phyloP scores from a whole-genome alignment of 805 yeast genomes.

The Suhomyces faveliae region DNA sequence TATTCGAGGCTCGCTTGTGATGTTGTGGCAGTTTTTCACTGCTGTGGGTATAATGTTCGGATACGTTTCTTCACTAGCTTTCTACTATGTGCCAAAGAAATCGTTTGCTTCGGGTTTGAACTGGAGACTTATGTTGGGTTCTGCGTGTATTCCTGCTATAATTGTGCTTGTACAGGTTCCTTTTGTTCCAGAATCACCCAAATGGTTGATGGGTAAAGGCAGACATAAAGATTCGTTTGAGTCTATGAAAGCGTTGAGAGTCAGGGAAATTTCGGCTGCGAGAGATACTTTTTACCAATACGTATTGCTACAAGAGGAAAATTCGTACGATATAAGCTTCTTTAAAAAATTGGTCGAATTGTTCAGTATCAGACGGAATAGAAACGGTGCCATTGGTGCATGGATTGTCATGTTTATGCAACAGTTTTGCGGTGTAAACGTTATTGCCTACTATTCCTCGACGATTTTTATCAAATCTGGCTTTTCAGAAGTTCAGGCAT shows the following conservation, averaged over 20 bases:
- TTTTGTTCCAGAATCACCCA: conserved; percentile 66
- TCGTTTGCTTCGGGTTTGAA: conserved; percentile 48
- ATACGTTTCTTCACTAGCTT: conserved; percentile 60
- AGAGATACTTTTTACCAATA: conserved; percentile 62
- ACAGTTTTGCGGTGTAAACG: conserved; percentile 88
- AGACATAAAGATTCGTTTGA: conserved; percentile 49
- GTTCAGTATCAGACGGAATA: conserved; percentile 72
- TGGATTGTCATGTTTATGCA: conserved; percentile 87
- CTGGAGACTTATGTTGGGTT: conserved; percentile 69
- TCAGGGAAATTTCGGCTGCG: conserved; percentile 54
- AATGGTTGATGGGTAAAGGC: conserved; percentile 62
- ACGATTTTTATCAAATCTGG: conserved; percentile 70
- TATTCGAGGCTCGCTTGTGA: conserved; percentile 63
- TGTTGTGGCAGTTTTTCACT: conserved; percentile 74
- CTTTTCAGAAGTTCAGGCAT: conserved; percentile 57
- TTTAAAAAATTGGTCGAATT: conserved; percentile 51
- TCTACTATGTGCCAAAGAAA: conserved; percentile 49
- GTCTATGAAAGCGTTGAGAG: conserved; percentile 47
- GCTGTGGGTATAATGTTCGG: conserved; percentile 74
- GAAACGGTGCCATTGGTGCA: conserved; percentile 79
- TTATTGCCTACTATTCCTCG: conserved; percentile 82
- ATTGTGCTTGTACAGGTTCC: conserved; percentile 50
- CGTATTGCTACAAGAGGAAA: conserved; percentile 60
- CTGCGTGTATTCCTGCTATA: conserved; percentile 55
- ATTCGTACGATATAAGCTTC: conserved; percentile 46